Evolutionary conservation across 495 filamentous ascomycete genomes (phyloP), one percentile per base, ranked within the genome.

Genomic region (Aspergillus kassunensis): DNA sequence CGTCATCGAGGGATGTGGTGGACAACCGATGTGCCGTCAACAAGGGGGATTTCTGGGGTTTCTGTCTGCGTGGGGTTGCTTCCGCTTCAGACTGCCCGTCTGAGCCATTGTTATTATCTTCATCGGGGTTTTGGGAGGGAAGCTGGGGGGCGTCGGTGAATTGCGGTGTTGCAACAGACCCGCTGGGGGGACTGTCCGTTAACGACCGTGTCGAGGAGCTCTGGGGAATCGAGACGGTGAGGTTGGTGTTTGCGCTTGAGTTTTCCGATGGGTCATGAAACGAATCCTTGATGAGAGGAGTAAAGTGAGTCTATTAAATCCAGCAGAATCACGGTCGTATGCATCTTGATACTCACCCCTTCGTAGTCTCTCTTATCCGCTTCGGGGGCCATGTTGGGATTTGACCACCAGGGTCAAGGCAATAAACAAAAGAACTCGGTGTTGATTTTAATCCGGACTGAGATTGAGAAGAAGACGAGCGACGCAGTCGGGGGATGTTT

Each of bases 191-290:
- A 36, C 73, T 75, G 60, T 79, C 70, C 31, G 76, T 77, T 58
- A 82, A 54, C 29, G 77, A 79, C 40, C 74, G 66, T 9, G 69
- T 65, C 6, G 73, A 71, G 34, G 67, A 45, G 49, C 66, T 65
- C 51, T 64, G 56, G 54, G 71, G 71, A 19, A 73, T 67, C 18
- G 62, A 57, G 40, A 68, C 59, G 39, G 65, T 62, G 27, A 68
- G 66, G 42, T 62, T 62, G 13, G 62, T 53, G 45, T 70, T 57
- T 54, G 55, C 54, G 30, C 47, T 49, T 57, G 69, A 53, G 25
- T 61, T 75, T 68, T 89, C 87, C 57, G 80, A 72, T 51, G 86
- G 86, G 71, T 92, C 87, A 63, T 90, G 86, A 50, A 90, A 91
- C 18, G 82, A 82, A 52, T 91, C 88, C 87, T 90, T 67, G 31